phyloP scores from a whole-genome alignment of 2,329 filamentous ascomycete genomes.

The Pseudogymnoascus sp. region DNA sequence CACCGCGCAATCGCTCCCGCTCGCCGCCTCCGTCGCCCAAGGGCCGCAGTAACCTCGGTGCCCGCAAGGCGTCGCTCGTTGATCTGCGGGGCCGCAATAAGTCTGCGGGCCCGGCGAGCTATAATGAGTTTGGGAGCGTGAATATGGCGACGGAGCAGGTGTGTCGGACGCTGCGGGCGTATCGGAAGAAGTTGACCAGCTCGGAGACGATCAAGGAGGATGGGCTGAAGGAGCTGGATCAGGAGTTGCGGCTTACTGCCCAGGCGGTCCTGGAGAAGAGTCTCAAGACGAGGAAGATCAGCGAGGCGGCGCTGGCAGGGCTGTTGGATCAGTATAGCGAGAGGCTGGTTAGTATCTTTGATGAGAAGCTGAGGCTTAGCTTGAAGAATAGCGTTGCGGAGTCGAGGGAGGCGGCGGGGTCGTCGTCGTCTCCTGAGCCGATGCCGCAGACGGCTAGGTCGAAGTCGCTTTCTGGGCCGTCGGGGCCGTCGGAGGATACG shows the following conservation, averaged over 20 bases:
- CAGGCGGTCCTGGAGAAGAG: constrained; percentile 44
- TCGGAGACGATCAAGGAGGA: constrained; percentile 48
- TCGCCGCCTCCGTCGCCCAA: constrained; percentile 25
- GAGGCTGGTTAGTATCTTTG: constrained; percentile 59
- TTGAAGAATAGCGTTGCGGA: neutral
- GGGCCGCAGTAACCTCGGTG: neutral
- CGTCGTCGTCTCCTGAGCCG: neutral
- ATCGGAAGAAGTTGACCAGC: constrained; percentile 53
- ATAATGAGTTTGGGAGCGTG: constrained; percentile 44
- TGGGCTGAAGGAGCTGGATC: constrained; percentile 52
- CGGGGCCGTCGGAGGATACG: neutral
- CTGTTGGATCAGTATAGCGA: constrained; percentile 70
- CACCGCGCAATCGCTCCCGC: constrained; percentile 22
- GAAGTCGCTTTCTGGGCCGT: neutral
- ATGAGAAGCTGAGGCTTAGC: constrained; percentile 56
- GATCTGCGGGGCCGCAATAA: constrained; percentile 40
- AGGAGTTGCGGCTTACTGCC: constrained; percentile 54
- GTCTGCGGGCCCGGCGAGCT: constrained; percentile 32
- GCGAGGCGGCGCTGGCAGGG: constrained; percentile 51
- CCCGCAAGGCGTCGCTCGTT: constrained; percentile 27
- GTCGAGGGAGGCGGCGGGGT: neutral
- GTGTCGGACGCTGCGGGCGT: constrained; percentile 52
- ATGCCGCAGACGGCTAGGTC: neutral
- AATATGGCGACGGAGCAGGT: constrained; percentile 58
- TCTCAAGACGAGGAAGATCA: constrained; percentile 37